Evolutionary conservation across 2,329 filamentous ascomycete genomes (phyloP), one percentile per base, ranked within the genome.

Genomic region (Colletotrichum kahawae): DNA sequence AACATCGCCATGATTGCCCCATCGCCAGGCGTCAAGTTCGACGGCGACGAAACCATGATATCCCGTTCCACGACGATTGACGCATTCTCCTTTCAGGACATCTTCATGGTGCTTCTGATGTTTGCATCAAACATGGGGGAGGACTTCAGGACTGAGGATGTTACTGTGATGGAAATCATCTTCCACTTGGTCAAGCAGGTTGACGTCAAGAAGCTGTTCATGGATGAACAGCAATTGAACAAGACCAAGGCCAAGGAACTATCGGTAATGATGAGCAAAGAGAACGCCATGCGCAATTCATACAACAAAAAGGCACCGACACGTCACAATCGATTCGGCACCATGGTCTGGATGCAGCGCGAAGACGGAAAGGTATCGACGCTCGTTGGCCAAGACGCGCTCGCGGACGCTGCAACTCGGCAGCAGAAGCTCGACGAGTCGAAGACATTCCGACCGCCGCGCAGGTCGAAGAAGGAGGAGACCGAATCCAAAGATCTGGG

Each of bases 301-400:
- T 93, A 95, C 79, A 93, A 93, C 69, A 93, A 92, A 78, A 93
- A 93, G 81, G 94, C 94, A 4, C 95, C 96, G 0, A 96, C 95
- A 4, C 89, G 97, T 63, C 97, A 99, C 83, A 98, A 96, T 79
- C 92, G 97, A 38, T 99, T 98, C 80, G 97, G 97, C 4, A 98
- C 96, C 13, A 98, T 98, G 95, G 92, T 98, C 38, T 98, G 96
- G 96, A 92, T 99, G 48, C 95, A 98, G 85, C 90, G 96, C 71
- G 94, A 95, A 64, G 94, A 96, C 78, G 92, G 94, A 66, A 96
- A 96, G 80, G 91, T 97, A 79, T 94, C 95, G 0, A 95, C 96
- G 0, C 90, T 99, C 2, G 96, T 95, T 0, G 97, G 97, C 1
- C 96, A 98, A 82, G 93, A 95, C 79, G 94, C 94, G 6, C 90